Base-by-base conservation (phyloP, 345 rosid species). In the Citrus medica region DNA sequence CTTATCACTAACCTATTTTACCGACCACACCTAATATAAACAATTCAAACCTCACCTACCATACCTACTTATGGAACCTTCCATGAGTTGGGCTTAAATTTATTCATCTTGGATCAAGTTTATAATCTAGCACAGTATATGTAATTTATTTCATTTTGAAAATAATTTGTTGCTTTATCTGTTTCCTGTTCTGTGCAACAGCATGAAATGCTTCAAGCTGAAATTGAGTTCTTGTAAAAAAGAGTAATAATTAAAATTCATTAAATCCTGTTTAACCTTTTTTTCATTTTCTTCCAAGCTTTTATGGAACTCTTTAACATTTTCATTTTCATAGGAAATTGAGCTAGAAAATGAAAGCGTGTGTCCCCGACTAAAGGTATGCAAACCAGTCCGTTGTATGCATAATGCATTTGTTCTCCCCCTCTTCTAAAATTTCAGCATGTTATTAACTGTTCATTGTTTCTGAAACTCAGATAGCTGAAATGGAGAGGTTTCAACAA, bases 161-260 rank as follows among this genome's bases (percentile, higher is more conserved):
- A 58, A 22, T 66, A 37, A 42, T 55, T n/a, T 60, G 19, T 25
- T 74, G 27, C n/a, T 48, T 3, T 7, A 24, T 56, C 70, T 17
- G 73, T 56, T 56, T 42, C 62, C 78, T 71, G 42, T 76, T n/a
- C n/a, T 55, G 7, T 79, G 65, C 35, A 33, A 84, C 93, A 92
- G 99, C 97, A 96, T 28, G 99, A 96, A 83, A 87, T 92, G 92
- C 83, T 94, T 84, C 93, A 91, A 37, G 93, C 91, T 69, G 99
- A 96, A 83, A 96, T 94, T 56, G 99, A 96, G 86, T 94, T 88
- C 73, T 22, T 83, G 82, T 98, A 94, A 84, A 96, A 94, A 89
- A 94, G 91, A n/a, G 99, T 96, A 86, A 69, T 46, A 75, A 2
- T 66, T 64, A 2, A 17, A 12, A 14, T 35, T 71, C 3, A 42